A percentile compares a stretch with the other conserved stretches of the same genome.
Conservation (phyloP, 495 filamentous ascomycete species). For the Daldinia decipiens region DNA sequence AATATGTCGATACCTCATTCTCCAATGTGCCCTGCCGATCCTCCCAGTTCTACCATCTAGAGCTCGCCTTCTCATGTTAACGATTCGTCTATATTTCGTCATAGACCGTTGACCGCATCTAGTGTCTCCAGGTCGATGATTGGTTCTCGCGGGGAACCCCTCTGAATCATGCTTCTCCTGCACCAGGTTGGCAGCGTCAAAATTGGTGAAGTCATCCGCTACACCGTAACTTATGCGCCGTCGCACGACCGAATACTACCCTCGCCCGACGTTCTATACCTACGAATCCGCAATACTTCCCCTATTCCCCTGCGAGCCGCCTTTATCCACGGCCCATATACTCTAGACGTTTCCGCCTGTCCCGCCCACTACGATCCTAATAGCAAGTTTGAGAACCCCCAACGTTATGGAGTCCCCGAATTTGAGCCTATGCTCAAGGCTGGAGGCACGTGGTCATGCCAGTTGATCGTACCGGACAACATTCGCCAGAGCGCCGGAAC, state of each 20-base stretch:
- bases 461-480: constrained; percentile 77
- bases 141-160: constrained; percentile 7
- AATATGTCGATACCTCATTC: constrained; percentile 5
- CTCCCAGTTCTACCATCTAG: constrained; percentile 6
- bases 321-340: constrained; percentile 96
- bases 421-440: constrained; percentile 98
- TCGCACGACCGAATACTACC: constrained; percentile 86
- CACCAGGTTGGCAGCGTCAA: constrained; percentile 90
- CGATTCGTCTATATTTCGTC: background rate
- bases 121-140: constrained; percentile 21
- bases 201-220: constrained; percentile 90
- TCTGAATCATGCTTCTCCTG: constrained; percentile 79
- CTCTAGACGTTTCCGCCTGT: constrained; percentile 83
- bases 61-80: background rate
- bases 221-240: constrained; percentile 95
- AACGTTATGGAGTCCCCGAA: constrained; percentile 74
- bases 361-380: constrained; percentile 84
- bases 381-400: constrained; percentile 69
- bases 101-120: constrained; percentile 5
- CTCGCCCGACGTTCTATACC: constrained; percentile 76
- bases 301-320: constrained; percentile 90
- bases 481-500: constrained; percentile 66
- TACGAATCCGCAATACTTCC: constrained; percentile 92
- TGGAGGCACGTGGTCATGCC: constrained; percentile 82
- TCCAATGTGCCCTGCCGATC: constrained; percentile 10